Evolutionary conservation across 768 basidiomycete genomes (phyloP).

Genomic region (Termitomyces sp.): DNA sequence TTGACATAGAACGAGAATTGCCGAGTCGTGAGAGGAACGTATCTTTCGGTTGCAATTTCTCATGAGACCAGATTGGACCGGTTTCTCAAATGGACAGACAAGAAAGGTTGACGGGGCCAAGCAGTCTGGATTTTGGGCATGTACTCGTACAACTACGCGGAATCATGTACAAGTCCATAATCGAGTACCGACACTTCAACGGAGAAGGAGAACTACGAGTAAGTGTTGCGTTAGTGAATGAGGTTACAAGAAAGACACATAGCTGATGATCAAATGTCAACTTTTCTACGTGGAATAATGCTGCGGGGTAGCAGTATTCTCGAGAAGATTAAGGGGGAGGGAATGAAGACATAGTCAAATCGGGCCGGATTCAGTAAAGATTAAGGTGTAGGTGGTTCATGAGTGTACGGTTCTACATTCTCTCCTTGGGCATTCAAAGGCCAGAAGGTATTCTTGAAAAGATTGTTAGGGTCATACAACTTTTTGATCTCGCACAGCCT

Average conservation of each 20-base stretch:
- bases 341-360: not conserved
- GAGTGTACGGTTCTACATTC: slow-evolving; percentile 47
- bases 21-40: too few relatives aligned
- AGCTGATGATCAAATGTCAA: not conserved
- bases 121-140: not conserved
- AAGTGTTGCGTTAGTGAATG: not conserved
- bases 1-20: too few relatives aligned
- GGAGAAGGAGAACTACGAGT: not conserved
- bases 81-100: not conserved
- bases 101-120: not conserved
- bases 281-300: not conserved
- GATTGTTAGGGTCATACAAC: slow-evolving; percentile 67
- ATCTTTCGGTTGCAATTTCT: too few relatives aligned
- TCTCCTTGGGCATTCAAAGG: slow-evolving; percentile 59
- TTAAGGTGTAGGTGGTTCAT: slow-evolving; percentile 55
- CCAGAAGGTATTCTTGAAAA: slow-evolving; percentile 82
- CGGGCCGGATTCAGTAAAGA: not conserved
- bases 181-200: not conserved
- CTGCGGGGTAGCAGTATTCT: not conserved
- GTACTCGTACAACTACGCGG: not conserved
- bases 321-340: not conserved
- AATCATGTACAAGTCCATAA: not conserved
- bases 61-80: too few relatives aligned
- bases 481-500: slow-evolving; percentile 68
- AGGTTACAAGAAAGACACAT: not conserved